Percentiles rank a stretch among this genome's conserved stretches.
Conservation (phyloP, 2,329 filamentous ascomycete species). For the Penicillium sp. region DNA sequence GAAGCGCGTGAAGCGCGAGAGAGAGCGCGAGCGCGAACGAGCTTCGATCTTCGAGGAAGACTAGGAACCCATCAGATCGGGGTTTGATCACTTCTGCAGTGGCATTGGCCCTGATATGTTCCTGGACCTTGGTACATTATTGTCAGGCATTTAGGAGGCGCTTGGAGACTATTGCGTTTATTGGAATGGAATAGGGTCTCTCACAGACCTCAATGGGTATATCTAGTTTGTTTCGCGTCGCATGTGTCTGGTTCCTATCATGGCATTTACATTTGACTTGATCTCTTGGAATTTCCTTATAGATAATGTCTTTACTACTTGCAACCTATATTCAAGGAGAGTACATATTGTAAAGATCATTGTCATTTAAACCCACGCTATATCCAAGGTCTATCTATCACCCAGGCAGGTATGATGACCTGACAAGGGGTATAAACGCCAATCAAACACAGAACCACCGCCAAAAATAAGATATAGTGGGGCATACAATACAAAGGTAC, state of each 20-base stretch:
- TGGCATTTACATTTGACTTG: neutral
- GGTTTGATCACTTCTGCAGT: no score
- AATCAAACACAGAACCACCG: neutral
- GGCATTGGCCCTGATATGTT: no score
- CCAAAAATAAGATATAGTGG: neutral
- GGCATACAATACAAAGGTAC: neutral
- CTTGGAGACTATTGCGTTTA: no score
- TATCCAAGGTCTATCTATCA: neutral
- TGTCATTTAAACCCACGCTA: no score
- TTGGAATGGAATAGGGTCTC: no score
- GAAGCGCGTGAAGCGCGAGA: conserved; percentile 16
- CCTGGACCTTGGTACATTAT: no score
- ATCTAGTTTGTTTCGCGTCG: neutral
- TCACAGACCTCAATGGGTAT: no score
- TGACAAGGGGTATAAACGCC: neutral
- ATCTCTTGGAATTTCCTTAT: neutral
- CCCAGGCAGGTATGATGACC: neutral
- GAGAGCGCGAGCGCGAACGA: conserved; percentile 2
- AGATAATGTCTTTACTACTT: neutral
- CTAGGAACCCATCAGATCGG: neutral
- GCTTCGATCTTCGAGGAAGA: neutral
- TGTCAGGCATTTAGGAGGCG: no score
- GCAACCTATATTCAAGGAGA: neutral
- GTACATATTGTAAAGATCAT: neutral
- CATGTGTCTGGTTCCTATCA: neutral